Evolutionary conservation across 164 flowering plant species (phyloP), one percentile per base, ranked within the genome.

Genomic region (Buxus sempervirens): DNA sequence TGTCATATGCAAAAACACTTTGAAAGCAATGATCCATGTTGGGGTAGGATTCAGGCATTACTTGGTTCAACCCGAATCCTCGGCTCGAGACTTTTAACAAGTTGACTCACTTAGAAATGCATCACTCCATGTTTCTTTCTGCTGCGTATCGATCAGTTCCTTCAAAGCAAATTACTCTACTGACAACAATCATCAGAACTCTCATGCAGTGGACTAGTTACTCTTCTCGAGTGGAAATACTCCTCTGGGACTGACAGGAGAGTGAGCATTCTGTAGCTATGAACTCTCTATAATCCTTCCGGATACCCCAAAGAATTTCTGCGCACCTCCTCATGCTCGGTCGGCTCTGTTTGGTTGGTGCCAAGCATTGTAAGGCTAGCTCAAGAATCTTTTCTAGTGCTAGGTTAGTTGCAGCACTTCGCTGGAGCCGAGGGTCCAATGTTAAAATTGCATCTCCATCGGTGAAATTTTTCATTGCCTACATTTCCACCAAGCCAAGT

Each of bases 261-360:
- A 75, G 61, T 9, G 87, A 79, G 24, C 38, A 76, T 22, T 81
- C 88, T 22, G 77, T 64, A 72, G 79, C 82, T 23, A 72, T 49
- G 58, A 74, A 65, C 63, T 88, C 94, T 73, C 80, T 84, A 78
- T 83, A 83, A 63, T 92, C 97, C 74, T 89, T 92, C 21, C 99
- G 91, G 67, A 95, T 82, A 62, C 84, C 63, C 97, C 99, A 92
- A 1, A 95, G 88, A 61, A 90, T 80, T 82, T 92, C 97, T 0
- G 84, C 96, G 60, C 97, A 95, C 68, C 82, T 83, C 80, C 80
- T 83, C 99, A 95, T 95, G 75, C 74, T 73, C 32, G 97, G 97
- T 38, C 99, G 78, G 45, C 67, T 77, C 12, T 82, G 85, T 78
- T 89, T 77, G 16, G 82, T 79, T 9, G 96, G 87, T 66, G 91